A percentile compares a stretch with the other conserved stretches of the same genome.
phyloP scores from a whole-genome alignment of 768 basidiomycete genomes.

The Lactarius deliciosus region DNA sequence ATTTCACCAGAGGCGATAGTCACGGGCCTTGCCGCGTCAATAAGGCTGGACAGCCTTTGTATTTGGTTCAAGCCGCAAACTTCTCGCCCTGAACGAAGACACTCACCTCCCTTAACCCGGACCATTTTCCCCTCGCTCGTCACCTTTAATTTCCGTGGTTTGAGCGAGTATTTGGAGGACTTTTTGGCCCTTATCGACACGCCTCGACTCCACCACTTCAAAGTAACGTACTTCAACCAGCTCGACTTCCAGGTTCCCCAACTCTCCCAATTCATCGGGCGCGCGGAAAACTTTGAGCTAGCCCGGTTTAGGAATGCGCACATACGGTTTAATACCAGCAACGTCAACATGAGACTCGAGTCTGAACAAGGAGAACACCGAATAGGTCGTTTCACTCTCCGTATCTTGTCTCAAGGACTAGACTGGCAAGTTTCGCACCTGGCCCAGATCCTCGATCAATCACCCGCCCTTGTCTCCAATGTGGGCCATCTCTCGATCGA shows the following conservation, averaged over 20 bases:
- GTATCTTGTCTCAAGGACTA: neutral
- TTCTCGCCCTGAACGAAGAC: neutral
- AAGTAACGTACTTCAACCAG: neutral
- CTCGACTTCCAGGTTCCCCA: neutral
- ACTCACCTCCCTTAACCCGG: neutral
- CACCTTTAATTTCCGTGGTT: slow-evolving; percentile 6
- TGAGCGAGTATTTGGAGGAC: neutral
- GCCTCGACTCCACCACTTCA: neutral
- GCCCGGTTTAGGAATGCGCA: neutral
- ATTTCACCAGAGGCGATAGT: neutral
- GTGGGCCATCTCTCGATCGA: slow-evolving; percentile 4
- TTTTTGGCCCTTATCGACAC: neutral
- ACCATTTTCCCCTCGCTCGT: neutral
- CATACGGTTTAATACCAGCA: slow-evolving; percentile 1
- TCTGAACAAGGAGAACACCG: neutral
- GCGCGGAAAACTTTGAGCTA: neutral
- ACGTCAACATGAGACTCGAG: neutral
- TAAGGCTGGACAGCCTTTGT: neutral
- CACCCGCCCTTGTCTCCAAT: neutral
- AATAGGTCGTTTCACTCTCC: neutral
- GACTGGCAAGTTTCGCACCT: slow-evolving; percentile 14
- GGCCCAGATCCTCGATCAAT: slow-evolving; percentile 4
- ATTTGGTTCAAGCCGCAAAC: slow-evolving; percentile 1
- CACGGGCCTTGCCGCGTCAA: neutral
- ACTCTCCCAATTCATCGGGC: slow-evolving; percentile 10